Base-by-base conservation (phyloP, 495 filamentous ascomycete species). In the Rostrohypoxylon terebratum region DNA sequence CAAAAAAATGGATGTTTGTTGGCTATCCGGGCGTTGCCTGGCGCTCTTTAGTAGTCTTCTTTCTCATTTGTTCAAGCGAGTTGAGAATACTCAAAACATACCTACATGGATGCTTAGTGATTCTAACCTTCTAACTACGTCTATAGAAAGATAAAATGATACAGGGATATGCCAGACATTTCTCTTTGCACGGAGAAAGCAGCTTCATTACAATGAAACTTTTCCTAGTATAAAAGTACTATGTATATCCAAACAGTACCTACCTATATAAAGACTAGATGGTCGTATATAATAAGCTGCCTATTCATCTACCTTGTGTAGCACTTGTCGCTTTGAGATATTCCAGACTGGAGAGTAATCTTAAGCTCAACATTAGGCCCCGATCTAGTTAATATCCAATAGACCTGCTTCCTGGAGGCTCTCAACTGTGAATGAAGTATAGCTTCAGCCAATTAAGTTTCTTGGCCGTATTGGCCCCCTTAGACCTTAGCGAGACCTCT, bases 81-180 rank as follows among this genome's bases (percentile, higher is more conserved):
- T 50, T 68, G 33, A 50, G 53, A 54, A 61, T 53, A 68, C 34
- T 40, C 18, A 38, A 73, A 60, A 69, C 71, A 73, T 34, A n/a
- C n/a, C n/a, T n/a, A n/a, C n/a, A n/a, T n/a, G n/a, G n/a, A 50
- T 33, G 51, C 36, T 9, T 11, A 21, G 55, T 47, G 31, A 40
- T 69, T 66, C 66, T 40, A 62, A 16, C 8, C 47, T 69, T 66
- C 66, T 40, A 62, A 16, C 8, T 53, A 47, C 13, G 18, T 63
- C 71, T 38, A 66, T 18, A 11, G n/a, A 42, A 58, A 20, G 2
- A 20, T 34, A 40, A 3, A 28, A 28, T 28, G 6, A 28, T 28
- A 28, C 28, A 28, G 28, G 28, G 6, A 28, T 28, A 5, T 28
- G 6, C 25, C 50, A 70, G 63, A 74, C 58, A 74, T 59, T 54